Evolutionary conservation across 2,329 filamentous ascomycete species (phyloP).

Genomic region (Fusarium irregulare): DNA sequence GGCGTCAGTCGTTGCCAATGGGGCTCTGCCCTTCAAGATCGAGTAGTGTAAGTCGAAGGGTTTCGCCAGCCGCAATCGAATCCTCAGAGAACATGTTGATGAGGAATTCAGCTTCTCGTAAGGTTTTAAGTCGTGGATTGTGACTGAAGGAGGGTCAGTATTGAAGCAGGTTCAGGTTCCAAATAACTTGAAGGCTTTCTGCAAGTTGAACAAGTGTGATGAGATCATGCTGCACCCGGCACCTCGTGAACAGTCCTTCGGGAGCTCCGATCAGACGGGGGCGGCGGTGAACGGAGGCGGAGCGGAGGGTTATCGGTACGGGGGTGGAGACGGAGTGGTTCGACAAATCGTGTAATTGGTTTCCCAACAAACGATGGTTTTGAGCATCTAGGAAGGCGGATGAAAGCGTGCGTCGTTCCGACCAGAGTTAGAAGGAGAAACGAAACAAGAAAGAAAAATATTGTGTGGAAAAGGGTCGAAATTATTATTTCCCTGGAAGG

Average conservation of each 20-base stretch:
- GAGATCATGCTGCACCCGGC: slow-evolving; percentile 22
- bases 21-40: not conserved
- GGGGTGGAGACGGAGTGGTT: slow-evolving; percentile 33
- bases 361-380: not conserved
- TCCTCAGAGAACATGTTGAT: not conserved
- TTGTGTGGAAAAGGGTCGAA: slow-evolving; percentile 11
- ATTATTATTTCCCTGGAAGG: slow-evolving; percentile 23
- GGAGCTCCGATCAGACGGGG: slow-evolving; percentile 38
- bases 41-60: slow-evolving; percentile 3
- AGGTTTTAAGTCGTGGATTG: not conserved
- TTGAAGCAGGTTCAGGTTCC: too few species aligned
- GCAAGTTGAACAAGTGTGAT: not conserved
- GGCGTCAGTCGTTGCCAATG: slow-evolving; percentile 5
- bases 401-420: not conserved
- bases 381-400: not conserved
- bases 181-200: not conserved
- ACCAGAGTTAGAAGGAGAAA: not conserved
- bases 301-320: slow-evolving; percentile 43
- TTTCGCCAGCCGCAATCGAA: not conserved
- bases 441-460: not conserved
- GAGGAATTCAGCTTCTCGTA: not conserved
- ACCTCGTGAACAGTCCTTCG: slow-evolving; percentile 18
- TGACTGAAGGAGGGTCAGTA: not conserved
- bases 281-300: slow-evolving; percentile 43
- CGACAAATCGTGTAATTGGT: slow-evolving; percentile 19